These are phyloP conservation scores for Ophiosphaerella narmari DNA, from an alignment of 2,329 filamentous ascomycete species.

Conservation along the genomic window DNA sequence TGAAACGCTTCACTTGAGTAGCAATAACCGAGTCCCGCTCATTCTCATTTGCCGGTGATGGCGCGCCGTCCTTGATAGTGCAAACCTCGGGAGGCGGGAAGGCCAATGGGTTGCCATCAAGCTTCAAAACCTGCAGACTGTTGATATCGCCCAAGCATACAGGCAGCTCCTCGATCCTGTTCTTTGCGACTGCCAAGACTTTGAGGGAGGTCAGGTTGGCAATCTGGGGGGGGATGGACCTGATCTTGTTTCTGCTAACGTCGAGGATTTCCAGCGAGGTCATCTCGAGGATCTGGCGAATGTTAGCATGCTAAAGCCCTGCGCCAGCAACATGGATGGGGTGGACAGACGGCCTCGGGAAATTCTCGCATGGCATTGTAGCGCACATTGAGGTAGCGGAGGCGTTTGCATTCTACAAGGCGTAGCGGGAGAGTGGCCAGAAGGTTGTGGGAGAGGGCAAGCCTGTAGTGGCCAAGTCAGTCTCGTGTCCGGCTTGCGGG, in stretches of 20 bases:
- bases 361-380: slow-evolving; percentile 75
- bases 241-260: slow-evolving; percentile 85
- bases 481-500: background rate
- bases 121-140: slow-evolving; percentile 84
- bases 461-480: slow-evolving; percentile 53
- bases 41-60: slow-evolving; percentile 59
- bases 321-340: background rate
- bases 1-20: slow-evolving; percentile 63
- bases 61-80: slow-evolving; percentile 46
- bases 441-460: slow-evolving; percentile 81
- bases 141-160: slow-evolving; percentile 86
- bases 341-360: slow-evolving; percentile 62
- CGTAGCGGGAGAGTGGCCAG: slow-evolving; percentile 70
- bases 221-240: slow-evolving; percentile 76
- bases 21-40: slow-evolving; percentile 65
- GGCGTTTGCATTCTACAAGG: slow-evolving; percentile 75
- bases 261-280: slow-evolving; percentile 90
- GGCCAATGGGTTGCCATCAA: slow-evolving; percentile 83
- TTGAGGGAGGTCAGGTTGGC: slow-evolving; percentile 82
- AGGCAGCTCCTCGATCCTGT: slow-evolving; percentile 83
- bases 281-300: slow-evolving; percentile 77
- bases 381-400: slow-evolving; percentile 80
- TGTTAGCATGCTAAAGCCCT: slow-evolving; percentile 9
- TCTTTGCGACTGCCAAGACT: slow-evolving; percentile 85
- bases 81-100: slow-evolving; percentile 66